phyloP scores from a whole-genome alignment of 1,139 yeast genomes.

The Saccharomyces uvarum region DNA sequence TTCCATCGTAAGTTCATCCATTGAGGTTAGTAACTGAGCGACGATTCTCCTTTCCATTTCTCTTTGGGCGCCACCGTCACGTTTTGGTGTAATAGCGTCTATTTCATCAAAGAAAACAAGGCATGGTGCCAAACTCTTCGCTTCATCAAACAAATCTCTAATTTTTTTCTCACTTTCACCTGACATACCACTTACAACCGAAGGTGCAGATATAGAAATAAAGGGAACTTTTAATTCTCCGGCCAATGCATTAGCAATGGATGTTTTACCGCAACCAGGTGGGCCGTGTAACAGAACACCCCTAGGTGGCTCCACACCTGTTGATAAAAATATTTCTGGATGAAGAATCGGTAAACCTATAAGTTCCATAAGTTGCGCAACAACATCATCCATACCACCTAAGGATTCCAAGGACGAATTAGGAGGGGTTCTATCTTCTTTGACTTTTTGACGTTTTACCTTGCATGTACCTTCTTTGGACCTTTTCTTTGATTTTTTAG shows the following conservation, averaged over 20 bases:
- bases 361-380: slow-evolving; percentile 78
- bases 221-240: slow-evolving; percentile 93
- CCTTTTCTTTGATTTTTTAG: slow-evolving; percentile 23
- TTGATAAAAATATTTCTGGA: slow-evolving; percentile 79
- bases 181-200: slow-evolving; percentile 99
- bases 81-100: slow-evolving; percentile 95
- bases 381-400: slow-evolving; percentile 84
- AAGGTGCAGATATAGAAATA: slow-evolving; percentile 85
- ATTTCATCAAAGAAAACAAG: slow-evolving; percentile 89
- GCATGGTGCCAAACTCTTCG: slow-evolving; percentile 84
- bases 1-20: slow-evolving; percentile 83
- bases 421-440: slow-evolving; percentile 66
- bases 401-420: slow-evolving; percentile 55
- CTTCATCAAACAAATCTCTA: slow-evolving; percentile 90
- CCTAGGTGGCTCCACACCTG: slow-evolving; percentile 95
- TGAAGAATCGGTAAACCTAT: slow-evolving; percentile 88
- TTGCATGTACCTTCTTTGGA: slow-evolving; percentile 30
- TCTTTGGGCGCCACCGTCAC: slow-evolving; percentile 90
- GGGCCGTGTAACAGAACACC: slow-evolving; percentile 95
- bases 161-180: slow-evolving; percentile 95
- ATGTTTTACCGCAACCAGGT: slow-evolving; percentile 98
- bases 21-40: slow-evolving; percentile 86
- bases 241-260: slow-evolving; percentile 91
- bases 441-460: slow-evolving; percentile 33
- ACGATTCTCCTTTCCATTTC: slow-evolving; percentile 98